phyloP scores from a whole-genome alignment of 2,329 filamentous ascomycete species.

The Setomelanomma holmii region DNA sequence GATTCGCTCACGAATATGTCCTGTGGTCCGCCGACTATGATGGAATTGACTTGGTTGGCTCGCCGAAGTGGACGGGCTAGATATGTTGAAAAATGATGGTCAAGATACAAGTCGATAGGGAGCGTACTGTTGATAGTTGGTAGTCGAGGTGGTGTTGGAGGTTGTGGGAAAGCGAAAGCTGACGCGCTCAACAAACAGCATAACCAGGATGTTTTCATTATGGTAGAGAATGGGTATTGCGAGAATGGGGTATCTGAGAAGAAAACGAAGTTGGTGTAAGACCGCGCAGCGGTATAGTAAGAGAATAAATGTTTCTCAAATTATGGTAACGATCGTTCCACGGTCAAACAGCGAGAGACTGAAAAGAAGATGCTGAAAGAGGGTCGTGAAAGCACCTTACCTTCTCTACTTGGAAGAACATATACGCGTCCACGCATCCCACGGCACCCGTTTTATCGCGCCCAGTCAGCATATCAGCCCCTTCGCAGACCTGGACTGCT shows the following conservation, averaged over 20 bases:
- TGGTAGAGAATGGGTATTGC: not conserved
- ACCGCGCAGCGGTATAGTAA: constrained; percentile 34
- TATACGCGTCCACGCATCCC: constrained; percentile 1
- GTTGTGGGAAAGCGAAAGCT: constrained; percentile 22
- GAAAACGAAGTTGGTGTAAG: not conserved
- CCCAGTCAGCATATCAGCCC: not conserved
- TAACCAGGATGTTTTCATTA: constrained; percentile 24
- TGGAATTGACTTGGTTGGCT: constrained; percentile 33
- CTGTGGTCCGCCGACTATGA: constrained; percentile 40
- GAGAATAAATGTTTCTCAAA: constrained; percentile 13
- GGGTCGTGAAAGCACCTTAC: not conserved
- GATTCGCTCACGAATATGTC: constrained; percentile 38
- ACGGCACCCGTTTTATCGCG: not conserved
- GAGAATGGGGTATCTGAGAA: not conserved
- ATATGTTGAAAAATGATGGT: not conserved
- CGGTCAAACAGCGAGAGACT: constrained; percentile 29
- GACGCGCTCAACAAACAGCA: constrained; percentile 18
- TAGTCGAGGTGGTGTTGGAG: not conserved
- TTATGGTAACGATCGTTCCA: constrained; percentile 34
- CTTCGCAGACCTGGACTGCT: not conserved
- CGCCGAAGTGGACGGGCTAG: constrained; percentile 31
- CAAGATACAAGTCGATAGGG: not conserved
- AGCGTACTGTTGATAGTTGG: constrained; percentile 6
- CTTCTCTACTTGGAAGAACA: not conserved
- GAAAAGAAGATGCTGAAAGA: constrained; percentile 14